A percentile compares a stretch with the other conserved stretches of the same genome.
Evolutionary conservation across 1,139 yeast species (phyloP).

Genomic region (Kazachstania sp.): DNA sequence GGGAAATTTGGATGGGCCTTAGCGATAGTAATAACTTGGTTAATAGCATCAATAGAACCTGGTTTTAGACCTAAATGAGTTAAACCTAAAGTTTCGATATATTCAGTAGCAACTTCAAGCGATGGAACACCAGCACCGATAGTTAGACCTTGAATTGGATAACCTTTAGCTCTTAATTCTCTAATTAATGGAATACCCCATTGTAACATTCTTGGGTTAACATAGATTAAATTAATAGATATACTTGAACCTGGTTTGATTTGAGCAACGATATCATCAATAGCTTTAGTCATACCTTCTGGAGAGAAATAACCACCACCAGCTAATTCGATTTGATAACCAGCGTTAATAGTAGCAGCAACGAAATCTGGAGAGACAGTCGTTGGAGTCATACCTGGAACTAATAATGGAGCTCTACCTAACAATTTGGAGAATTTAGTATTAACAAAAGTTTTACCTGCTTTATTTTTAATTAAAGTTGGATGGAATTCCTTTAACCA

Average conservation of each 20-base stretch:
- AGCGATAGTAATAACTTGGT: conserved; percentile 81
- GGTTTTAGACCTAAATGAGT: conserved; percentile 96
- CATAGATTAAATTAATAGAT: conserved; percentile 86
- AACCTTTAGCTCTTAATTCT: conserved; percentile 80
- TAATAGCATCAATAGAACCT: conserved; percentile 89
- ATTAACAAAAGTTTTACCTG: conserved; percentile 75
- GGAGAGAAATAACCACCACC: conserved; percentile 97
- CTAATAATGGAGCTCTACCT: conserved; percentile 94
- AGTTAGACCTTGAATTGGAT: conserved; percentile 91
- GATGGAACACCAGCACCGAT: conserved; percentile 99
- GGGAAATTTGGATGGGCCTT: conserved; percentile 95
- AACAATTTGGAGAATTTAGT: conserved; percentile 88
- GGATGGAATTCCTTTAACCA: conserved; percentile 91
- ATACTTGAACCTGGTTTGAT: conserved; percentile 82
- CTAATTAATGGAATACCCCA: conserved; percentile 97
- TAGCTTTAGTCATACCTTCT: conserved; percentile 59
- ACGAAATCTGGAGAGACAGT: conserved; percentile 93
- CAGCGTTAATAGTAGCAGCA: conserved; percentile 88
- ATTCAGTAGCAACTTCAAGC: conserved; percentile 91
- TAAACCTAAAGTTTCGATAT: conserved; percentile 83
- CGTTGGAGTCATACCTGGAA: conserved; percentile 99
- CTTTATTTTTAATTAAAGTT: conserved; percentile 60
- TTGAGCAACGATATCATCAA: conserved; percentile 57
- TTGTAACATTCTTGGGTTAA: conserved; percentile 93
- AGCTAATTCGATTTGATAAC: conserved; percentile 94